These are phyloP conservation scores for Zasmidium citrigriseum DNA, from an alignment of 2,329 filamentous ascomycete genomes.

Conservation along the genomic window DNA sequence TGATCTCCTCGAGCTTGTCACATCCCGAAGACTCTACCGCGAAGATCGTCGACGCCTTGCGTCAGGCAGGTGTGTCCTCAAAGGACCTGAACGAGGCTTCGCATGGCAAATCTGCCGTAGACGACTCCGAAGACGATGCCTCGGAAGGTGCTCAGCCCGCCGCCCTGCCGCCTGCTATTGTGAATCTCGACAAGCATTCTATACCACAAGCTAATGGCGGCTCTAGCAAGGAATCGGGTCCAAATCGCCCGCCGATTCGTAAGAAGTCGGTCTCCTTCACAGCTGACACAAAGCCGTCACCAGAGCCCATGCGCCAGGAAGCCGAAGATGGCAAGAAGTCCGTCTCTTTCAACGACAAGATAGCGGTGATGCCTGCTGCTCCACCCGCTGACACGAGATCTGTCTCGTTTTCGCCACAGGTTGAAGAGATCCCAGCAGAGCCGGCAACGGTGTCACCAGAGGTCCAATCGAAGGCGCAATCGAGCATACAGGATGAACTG, in stretches of 20 bases:
- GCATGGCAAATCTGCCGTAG: not conserved
- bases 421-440: constrained; percentile 35
- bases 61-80: constrained; percentile 68
- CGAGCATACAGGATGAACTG: constrained; percentile 29
- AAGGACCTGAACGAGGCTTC: constrained; percentile 22
- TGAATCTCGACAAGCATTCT: constrained; percentile 7
- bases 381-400: constrained; percentile 33
- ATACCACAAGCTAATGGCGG: constrained; percentile 6
- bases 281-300: constrained; percentile 58
- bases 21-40: constrained; percentile 67
- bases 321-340: constrained; percentile 36
- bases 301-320: constrained; percentile 35
- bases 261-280: constrained; percentile 65
- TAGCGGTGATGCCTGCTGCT: constrained; percentile 37
- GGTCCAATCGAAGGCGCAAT: not conserved
- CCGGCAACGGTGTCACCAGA: not conserved
- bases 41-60: constrained; percentile 69
- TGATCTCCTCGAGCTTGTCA: constrained; percentile 59
- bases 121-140: constrained; percentile 10
- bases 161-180: constrained; percentile 18
- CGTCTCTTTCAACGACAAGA: constrained; percentile 38
- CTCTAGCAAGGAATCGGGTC: not conserved
- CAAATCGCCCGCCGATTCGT: constrained; percentile 26
- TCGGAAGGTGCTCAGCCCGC: not conserved
- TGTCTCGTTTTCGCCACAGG: constrained; percentile 34